Evolutionary conservation across 2,329 filamentous ascomycete species (phyloP), one percentile per base, ranked within the genome.

Genomic region (Annulohypoxylon truncatum): DNA sequence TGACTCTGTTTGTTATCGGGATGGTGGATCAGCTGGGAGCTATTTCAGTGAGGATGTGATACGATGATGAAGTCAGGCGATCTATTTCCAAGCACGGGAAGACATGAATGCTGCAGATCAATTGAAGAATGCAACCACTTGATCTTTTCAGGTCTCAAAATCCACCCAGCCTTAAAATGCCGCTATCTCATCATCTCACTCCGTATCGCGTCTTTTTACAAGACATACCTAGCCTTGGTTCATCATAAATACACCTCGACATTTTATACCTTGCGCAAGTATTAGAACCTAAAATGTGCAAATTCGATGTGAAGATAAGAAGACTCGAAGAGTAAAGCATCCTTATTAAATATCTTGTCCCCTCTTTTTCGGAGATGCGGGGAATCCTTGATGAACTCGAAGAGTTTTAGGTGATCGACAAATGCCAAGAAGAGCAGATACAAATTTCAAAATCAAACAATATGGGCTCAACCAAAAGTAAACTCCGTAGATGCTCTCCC

Each of bases 51-150:
- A 12, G 42, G 60, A 57, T 66, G 66, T 55, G 63, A 64, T 57
- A 66, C 46, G 57, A 35, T 67, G 67, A 69, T 54, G 26, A 40
- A 61, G 67, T 69, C 67, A 69, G 64, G 44, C 60, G 67, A 60
- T 67, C 63, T 61, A 64, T 64, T 69, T 60, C 40, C 33, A 44
- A 60, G 56, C 67, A 67, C 60, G 57, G 56, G 35, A 48, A 50
- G 47, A 57, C 28, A 58, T 52, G 7, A 50, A 10, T 12, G 31
- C 26, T 42, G 61, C n/a, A 68, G 63, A 64, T 63, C 52, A 57
- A 55, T 35, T 47, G 42, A 42, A 54, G n/a, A 54, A 63, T 61
- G 55, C 42, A 66, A 63, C 62, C 62, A 60, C 61, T 61, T 58
- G 51, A 53, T 58, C 15, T 53, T 28, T 24, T 47, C 18, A 52